These are phyloP conservation scores for Dioscorea cayenensis DNA, from an alignment of 116 monocot genomes.

Conservation along the genomic window DNA sequence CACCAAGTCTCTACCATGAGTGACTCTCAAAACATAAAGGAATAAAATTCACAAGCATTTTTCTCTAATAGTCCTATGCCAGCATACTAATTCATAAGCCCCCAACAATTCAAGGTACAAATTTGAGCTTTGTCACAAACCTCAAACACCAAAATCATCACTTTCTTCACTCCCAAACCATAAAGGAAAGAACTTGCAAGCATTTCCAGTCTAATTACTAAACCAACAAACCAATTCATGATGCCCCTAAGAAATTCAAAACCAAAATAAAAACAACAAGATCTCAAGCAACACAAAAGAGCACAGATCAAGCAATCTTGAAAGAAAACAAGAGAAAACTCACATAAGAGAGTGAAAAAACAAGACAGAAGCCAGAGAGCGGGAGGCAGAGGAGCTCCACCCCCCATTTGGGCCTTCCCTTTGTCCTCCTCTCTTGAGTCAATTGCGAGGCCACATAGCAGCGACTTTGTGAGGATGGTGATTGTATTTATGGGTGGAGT, in stretches of 20 bases:
- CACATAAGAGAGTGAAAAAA: conserved; percentile 26
- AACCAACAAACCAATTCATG: neutral
- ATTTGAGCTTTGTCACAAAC: neutral
- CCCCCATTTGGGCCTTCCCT: neutral
- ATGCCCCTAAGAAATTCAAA: neutral
- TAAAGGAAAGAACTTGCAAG: conserved; percentile 5
- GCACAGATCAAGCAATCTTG: neutral
- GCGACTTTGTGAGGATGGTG: too few species aligned
- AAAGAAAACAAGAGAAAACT: conserved; percentile 2
- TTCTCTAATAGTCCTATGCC: too few species aligned
- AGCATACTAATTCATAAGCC: too few species aligned
- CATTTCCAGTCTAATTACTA: neutral
- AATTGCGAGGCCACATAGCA: neutral
- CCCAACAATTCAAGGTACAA: neutral
- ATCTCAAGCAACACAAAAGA: neutral
- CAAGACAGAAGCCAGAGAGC: neutral
- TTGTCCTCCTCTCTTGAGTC: neutral
- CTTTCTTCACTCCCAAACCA: neutral
- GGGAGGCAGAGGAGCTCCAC: neutral
- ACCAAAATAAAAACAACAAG: neutral
- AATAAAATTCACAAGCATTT: neutral
- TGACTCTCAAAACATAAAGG: neutral
- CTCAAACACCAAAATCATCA: neutral
- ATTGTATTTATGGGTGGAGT: neutral
- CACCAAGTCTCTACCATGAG: neutral